Base-by-base conservation (phyloP, 805 yeast species). In the Cyberlindnera sargentensis region DNA sequence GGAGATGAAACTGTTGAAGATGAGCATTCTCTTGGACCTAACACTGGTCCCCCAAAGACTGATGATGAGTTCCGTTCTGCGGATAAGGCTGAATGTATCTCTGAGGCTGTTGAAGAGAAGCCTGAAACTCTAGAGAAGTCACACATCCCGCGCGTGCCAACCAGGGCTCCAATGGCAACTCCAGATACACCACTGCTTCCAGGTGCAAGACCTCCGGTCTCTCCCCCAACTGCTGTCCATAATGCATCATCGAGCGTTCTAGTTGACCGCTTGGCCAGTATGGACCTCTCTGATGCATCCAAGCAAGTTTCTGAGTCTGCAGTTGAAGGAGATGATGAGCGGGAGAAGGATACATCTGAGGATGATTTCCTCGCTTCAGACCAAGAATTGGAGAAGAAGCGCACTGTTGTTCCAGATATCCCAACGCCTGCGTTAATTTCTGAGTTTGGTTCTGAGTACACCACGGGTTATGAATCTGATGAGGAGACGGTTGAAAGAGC, bases 381-480 rank as follows among this genome's bases (percentile, higher is more conserved):
- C 31, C 49, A 51, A 29, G 55, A 44, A 24, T 50, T 31, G 43
- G 60, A 56, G 42, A 52, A 39, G 27, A 44, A 36, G 27, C 53
- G 48, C 7, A 44, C 47, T 4, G 36, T 32, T 2, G 10, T 46
- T 5, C 44, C 49, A 4, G 37, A 32, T 5, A 34, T 44, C 20
- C 45, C 49, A 31, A 36, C 39, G 3, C 47, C 50, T 6, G 35
- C 36, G 3, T 31, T 46, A 5, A 41, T 39, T n/a, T 30, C 40
- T 26, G 40, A 52, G 31, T 54, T 49, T 34, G 51, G 55, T 9
- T 60, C 58, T 20, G 58, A 55, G 26, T 66, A 66, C 44, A 67
- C 66, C 8, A 75, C 86, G 1, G 88, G 88, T 0, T 81, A 81
- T 53, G 87, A 83, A 44, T 87, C 87, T 0, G 89, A 83, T 55